phyloP scores from a whole-genome alignment of 306 rosid genomes.

The cucumber (Cucumis sativus) region DNA sequence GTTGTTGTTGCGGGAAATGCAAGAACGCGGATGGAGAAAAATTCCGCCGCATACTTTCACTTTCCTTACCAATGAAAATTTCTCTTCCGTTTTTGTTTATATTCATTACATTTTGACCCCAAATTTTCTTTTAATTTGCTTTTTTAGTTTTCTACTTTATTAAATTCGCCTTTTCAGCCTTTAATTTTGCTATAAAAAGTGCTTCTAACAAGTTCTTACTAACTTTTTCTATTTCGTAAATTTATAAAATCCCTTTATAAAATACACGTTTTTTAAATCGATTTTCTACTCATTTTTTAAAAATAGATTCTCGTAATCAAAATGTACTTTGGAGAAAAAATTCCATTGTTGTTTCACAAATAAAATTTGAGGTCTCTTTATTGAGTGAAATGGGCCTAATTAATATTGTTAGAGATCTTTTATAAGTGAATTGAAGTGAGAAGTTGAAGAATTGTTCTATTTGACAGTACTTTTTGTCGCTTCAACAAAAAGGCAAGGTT shows the following conservation, averaged over 20 bases:
- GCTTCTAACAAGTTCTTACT: too few relatives aligned
- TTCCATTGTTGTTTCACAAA: too few relatives aligned
- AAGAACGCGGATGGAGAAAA: neutral
- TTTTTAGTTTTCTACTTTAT: neutral
- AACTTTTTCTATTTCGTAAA: too few relatives aligned
- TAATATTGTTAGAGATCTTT: constrained; percentile 39
- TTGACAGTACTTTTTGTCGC: constrained; percentile 9
- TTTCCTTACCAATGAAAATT: neutral
- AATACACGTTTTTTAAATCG: too few relatives aligned
- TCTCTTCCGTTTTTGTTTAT: neutral
- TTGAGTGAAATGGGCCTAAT: constrained; percentile 51
- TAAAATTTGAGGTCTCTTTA: constrained; percentile 23
- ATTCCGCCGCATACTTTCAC: neutral
- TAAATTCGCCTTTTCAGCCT: neutral
- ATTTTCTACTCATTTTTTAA: too few relatives aligned
- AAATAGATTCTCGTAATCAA: too few relatives aligned
- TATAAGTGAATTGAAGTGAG: constrained; percentile 13
- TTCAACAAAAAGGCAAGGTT: too few relatives aligned
- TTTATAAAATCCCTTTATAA: too few relatives aligned
- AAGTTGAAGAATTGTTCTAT: constrained; percentile 31
- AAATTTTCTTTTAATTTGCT: neutral
- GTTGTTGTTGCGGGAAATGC: neutral
- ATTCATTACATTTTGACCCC: neutral
- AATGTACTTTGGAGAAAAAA: too few relatives aligned
- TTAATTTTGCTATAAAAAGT: too few relatives aligned